Evolutionary conservation across 805 yeast species (phyloP), one percentile per base, ranked within the genome.

Genomic region (Wickerhamomyces ciferrii): DNA sequence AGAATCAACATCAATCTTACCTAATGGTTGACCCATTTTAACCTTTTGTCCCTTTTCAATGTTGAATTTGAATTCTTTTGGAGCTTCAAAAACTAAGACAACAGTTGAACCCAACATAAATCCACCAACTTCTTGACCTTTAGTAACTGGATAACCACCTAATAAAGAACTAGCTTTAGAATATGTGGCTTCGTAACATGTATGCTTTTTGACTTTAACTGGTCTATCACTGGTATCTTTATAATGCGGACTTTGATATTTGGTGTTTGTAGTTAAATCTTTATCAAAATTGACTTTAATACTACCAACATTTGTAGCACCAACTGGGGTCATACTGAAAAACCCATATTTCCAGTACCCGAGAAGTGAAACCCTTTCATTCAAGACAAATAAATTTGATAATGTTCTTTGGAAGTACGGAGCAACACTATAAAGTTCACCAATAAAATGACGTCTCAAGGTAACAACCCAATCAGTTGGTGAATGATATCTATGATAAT

Each of bases 321-420:
- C 99, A 13, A 94, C 99, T 0, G 99, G 97, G 1, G 96, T 92
- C 99, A 94, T 94, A 53, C 95, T 84, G 70, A 94, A 94, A 58
- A 94, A 94, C 0, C 99, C 99, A 63, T 94, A 78, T 62, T 86
- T 87, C 99, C 99, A 94, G 59, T 88, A 83, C 1, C 99, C 99
- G 47, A 94, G 75, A 43, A 94, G 69, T 0, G 99, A 96, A 3
- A 94, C 99, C 56, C 99, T 78, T 68, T 94, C 99, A 63, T 94
- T 94, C 55, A 94, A 70, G 4, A 92, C 87, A 63, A 94, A 94
- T 53, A 94, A 75, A 36, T 94, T 92, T 45, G 84, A 84, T 48
- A 94, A 76, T 21, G 95, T 82, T 53, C 78, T 79, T 68, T 94
- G 99, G 72, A 94, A 91, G 63, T 85, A 92, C 9, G 99, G 99